Percentiles rank a stretch among this genome's conserved stretches.
These are phyloP conservation scores for Neonectria faginata DNA, from an alignment of 2,329 filamentous ascomycete genomes.

Conservation along the genomic window DNA sequence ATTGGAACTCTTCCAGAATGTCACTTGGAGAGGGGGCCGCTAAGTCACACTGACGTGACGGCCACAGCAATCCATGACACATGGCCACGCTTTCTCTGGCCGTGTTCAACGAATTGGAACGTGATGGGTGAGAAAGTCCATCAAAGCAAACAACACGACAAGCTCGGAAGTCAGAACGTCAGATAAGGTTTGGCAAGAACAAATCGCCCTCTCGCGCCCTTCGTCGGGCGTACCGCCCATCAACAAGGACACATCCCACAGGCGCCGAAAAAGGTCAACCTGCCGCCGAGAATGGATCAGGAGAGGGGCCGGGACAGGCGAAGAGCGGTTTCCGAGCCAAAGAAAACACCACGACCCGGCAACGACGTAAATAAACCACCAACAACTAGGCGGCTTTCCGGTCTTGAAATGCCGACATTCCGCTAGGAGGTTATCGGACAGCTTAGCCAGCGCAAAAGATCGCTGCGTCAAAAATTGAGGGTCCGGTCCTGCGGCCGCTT, in stretches of 20 bases:
- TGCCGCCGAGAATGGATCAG: constrained; percentile 17
- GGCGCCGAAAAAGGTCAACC: constrained; percentile 9
- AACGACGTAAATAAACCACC: constrained; percentile 3
- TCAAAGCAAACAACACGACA: constrained; percentile 26
- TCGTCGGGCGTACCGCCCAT: constrained; percentile 36
- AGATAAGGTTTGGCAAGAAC: constrained; percentile 35
- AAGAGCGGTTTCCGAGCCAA: constrained; percentile 6
- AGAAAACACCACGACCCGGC: constrained; percentile 14
- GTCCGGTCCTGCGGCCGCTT: constrained; percentile 9
- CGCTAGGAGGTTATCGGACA: constrained; percentile 10
- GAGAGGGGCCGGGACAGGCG: constrained; percentile 6
- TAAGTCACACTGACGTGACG: constrained; percentile 45
- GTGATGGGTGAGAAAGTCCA: constrained; percentile 22
- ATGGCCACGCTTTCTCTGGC: constrained; percentile 32
- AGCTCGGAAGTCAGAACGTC: constrained; percentile 19
- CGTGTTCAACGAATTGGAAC: constrained; percentile 33
- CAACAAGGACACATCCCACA: constrained; percentile 16
- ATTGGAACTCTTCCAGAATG: constrained; percentile 49
- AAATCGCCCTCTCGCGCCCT: constrained; percentile 4
- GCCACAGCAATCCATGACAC: constrained; percentile 43
- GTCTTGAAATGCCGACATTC: constrained; percentile 14
- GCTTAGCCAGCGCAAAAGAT: constrained; percentile 7
- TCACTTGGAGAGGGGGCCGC: constrained; percentile 34
- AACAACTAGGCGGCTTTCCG: constrained; percentile 5
- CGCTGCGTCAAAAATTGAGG: constrained; percentile 14